Evolutionary conservation across 306 rosid species (phyloP).

Genomic region (Aeschynomene evenia): DNA sequence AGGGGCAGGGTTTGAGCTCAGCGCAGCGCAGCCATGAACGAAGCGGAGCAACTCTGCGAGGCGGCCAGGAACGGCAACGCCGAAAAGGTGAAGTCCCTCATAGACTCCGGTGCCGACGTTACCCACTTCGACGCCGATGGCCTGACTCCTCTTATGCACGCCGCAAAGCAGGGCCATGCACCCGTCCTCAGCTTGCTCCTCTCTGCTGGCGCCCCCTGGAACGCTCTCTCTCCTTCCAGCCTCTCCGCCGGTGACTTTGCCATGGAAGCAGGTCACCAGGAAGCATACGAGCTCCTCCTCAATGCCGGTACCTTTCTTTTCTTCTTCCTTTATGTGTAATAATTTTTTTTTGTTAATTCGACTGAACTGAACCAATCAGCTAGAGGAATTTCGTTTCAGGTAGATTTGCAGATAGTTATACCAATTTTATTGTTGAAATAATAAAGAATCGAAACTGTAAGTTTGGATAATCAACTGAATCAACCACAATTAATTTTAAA

Average conservation of each 20-base stretch:
- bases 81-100: slow-evolving; percentile 45
- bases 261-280: slow-evolving; percentile 67
- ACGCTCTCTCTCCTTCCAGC: slow-evolving; percentile 81
- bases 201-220: slow-evolving; percentile 88
- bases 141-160: slow-evolving; percentile 84
- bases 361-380: neutral
- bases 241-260: slow-evolving; percentile 78
- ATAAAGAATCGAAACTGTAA: too few species aligned
- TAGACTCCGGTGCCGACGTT: slow-evolving; percentile 65
- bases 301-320: slow-evolving; percentile 52
- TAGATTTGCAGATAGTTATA: too few species aligned
- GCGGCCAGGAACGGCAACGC: slow-evolving; percentile 68
- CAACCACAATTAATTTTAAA: too few species aligned
- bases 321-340: neutral
- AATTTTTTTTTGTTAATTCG: neutral
- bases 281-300: slow-evolving; percentile 62
- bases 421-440: too few species aligned
- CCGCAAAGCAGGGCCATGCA: slow-evolving; percentile 80
- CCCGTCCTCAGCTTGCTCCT: slow-evolving; percentile 50
- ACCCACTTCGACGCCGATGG: slow-evolving; percentile 66
- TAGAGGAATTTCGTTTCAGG: neutral
- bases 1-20: slow-evolving; percentile 20
- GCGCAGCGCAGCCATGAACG: slow-evolving; percentile 43
- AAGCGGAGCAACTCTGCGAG: slow-evolving; percentile 53
- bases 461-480: too few species aligned